Evolutionary conservation across 202 grass and related monocot species (phyloP).

Genomic region (Setaria viridis): DNA sequence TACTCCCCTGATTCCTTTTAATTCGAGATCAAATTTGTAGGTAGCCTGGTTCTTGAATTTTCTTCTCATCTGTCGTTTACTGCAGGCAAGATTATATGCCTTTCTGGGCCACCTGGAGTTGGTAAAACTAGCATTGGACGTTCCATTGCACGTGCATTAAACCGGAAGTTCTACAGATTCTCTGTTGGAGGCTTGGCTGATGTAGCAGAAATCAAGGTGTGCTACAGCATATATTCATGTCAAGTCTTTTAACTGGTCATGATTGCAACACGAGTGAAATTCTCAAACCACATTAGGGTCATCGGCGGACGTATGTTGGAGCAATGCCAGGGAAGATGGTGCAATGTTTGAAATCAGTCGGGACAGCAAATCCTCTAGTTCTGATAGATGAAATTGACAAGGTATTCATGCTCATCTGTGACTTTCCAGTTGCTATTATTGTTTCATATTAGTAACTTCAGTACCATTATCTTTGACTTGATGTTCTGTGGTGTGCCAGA

Average conservation of each 20-base stretch:
- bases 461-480: slow-evolving; percentile 1
- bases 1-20: slow-evolving; percentile 9
- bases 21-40: slow-evolving; percentile 8
- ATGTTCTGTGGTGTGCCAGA: slow-evolving; percentile 9
- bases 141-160: slow-evolving; percentile 92
- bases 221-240: slow-evolving; percentile 16
- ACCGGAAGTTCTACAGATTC: slow-evolving; percentile 94
- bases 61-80: slow-evolving; percentile 1
- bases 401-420: slow-evolving; percentile 48
- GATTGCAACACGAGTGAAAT: slow-evolving; percentile 28
- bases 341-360: slow-evolving; percentile 92
- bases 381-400: slow-evolving; percentile 99
- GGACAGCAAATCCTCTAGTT: slow-evolving; percentile 95
- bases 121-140: slow-evolving; percentile 99
- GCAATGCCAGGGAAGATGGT: slow-evolving; percentile 99
- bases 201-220: slow-evolving; percentile 99
- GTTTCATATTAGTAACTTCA: slow-evolving; percentile 27
- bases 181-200: slow-evolving; percentile 98
- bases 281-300: slow-evolving; percentile 68
- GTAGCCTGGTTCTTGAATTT: not conserved
- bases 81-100: slow-evolving; percentile 97
- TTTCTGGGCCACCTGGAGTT: slow-evolving; percentile 97
- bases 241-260: slow-evolving; percentile 25
- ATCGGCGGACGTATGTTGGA: slow-evolving; percentile 95
- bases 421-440: slow-evolving; percentile 13